Base-by-base conservation (phyloP, 169 alveolate genomes). In the Toxoplasma gondii region DNA sequence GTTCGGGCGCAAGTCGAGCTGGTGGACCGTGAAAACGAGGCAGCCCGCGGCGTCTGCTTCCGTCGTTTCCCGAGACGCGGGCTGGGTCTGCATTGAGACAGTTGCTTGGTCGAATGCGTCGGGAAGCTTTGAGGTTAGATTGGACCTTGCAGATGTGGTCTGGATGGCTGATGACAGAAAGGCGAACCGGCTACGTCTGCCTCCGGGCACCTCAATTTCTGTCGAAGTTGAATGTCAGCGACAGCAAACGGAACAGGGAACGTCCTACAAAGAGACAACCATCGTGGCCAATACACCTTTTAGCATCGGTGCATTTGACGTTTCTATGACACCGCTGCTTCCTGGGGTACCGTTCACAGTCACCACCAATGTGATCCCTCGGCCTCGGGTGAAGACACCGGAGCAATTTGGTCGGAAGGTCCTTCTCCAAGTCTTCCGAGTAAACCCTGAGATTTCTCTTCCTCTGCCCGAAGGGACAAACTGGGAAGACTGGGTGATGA, bases 341-440 rank as follows among this genome's bases (percentile, higher is more conserved):
- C 86, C 86, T 12, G 86, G 86, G 1, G 86, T 78, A n/a, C 86
- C 86, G 49, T 78, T 78, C 22, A n/a, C n/a, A 19, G 86, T 78
- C 10, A 78, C 49, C 22, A 78, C 86, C 22, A 19, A 27, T 5
- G 86, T 78, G 45, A 27, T 38, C 29, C 86, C 86, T n/a, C 45
- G 45, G 2, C 86, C 86, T 29, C 86, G 86, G 29, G 86, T 78
- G 45, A n/a, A 78, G 45, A 2, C 86, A 36, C n/a, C 16, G 86
- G 86, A 78, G 39, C 39, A n/a, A 16, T 10, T 78, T 78, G 44
- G 31, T 1, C 86, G 86, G 43, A 31, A n/a, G 19, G 45, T 78
- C 29, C 29, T 38, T 38, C 29, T 78, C 27, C 45, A 78, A n/a
- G 86, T 78, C 10, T 78, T 78, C 44, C 86, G 86, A 36, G 43